A percentile compares a stretch with the other conserved stretches of the same genome.
Conservation (phyloP, 768 basidiomycete species). For the Amanita exitialis region DNA sequence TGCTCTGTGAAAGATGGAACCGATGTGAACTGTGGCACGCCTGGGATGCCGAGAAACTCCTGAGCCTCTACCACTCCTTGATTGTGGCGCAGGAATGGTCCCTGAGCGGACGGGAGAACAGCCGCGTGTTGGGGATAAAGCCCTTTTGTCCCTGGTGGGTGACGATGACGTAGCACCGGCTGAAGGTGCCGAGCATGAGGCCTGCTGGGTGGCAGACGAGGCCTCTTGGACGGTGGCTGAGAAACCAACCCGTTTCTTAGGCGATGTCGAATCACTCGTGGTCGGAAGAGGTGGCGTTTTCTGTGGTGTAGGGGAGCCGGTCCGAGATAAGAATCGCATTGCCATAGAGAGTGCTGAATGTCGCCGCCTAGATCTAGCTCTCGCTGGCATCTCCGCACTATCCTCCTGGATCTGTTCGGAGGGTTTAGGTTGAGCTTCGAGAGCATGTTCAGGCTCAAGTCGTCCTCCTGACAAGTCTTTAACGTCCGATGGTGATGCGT, state of each 20-base stretch:
- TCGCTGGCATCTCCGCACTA: not conserved
- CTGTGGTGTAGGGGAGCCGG: constrained; percentile 3
- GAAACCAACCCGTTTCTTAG: not conserved
- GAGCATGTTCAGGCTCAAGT: constrained; percentile 1
- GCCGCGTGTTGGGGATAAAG: not conserved
- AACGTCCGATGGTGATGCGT: not conserved
- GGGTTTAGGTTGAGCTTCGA: not conserved
- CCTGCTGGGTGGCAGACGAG: not conserved
- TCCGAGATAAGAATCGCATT: constrained; percentile 4
- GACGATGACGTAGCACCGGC: not conserved
- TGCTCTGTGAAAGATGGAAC: constrained; percentile 1
- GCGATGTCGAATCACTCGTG: not conserved
- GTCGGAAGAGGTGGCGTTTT: not conserved
- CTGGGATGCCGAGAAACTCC: not conserved
- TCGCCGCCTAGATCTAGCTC: not conserved
- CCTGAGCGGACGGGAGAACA: not conserved
- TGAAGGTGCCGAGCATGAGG: not conserved
- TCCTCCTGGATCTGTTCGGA: not conserved
- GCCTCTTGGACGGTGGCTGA: not conserved
- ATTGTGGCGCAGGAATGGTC: not conserved
- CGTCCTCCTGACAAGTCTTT: not conserved
- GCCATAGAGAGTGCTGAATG: constrained; percentile 1
- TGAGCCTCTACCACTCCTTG: not conserved
- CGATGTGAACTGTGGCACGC: constrained; percentile 5
- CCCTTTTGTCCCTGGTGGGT: not conserved